Conservation (phyloP, 1,284 basidiomycete genomes). For the Mycosarcoma maydis region DNA sequence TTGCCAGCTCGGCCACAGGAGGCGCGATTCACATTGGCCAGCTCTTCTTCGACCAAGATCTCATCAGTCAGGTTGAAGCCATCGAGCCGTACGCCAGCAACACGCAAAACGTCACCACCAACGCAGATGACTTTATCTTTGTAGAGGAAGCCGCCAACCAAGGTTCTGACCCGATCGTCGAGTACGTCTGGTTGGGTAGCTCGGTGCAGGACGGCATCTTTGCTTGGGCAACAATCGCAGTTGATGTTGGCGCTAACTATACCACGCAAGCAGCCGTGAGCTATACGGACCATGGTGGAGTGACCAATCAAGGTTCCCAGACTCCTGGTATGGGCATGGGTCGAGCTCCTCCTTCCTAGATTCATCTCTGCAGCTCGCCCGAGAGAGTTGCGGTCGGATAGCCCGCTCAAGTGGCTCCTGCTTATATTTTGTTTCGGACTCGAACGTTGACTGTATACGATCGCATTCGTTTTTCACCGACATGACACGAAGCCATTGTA, state of each 20-base stretch:
- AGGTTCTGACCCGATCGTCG: background rate
- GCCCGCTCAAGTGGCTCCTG: no score
- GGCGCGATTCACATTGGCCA: slow-evolving; percentile 9
- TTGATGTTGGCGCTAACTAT: background rate
- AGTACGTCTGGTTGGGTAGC: slow-evolving; percentile 4
- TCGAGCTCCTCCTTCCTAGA: no score
- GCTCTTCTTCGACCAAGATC: slow-evolving; percentile 11
- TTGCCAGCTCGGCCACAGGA: background rate
- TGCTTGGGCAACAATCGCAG: slow-evolving; percentile 2
- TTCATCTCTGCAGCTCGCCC: no score
- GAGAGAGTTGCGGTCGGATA: no score
- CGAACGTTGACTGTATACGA: no score
- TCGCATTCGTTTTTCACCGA: no score
- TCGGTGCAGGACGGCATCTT: slow-evolving; percentile 1
- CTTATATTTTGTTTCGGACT: no score
- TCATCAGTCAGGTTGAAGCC: slow-evolving; percentile 1
- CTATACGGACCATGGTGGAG: background rate
- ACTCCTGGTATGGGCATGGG: no score
- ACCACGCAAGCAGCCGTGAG: background rate
- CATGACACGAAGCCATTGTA: no score
- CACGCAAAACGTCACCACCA: slow-evolving; percentile 3
- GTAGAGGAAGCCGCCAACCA: background rate
- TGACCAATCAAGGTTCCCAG: background rate
- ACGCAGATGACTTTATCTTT: slow-evolving; percentile 1
- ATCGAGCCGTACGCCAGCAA: slow-evolving; percentile 1